Evolutionary conservation across 805 yeast genomes (phyloP).

Genomic region (Candida orba): DNA sequence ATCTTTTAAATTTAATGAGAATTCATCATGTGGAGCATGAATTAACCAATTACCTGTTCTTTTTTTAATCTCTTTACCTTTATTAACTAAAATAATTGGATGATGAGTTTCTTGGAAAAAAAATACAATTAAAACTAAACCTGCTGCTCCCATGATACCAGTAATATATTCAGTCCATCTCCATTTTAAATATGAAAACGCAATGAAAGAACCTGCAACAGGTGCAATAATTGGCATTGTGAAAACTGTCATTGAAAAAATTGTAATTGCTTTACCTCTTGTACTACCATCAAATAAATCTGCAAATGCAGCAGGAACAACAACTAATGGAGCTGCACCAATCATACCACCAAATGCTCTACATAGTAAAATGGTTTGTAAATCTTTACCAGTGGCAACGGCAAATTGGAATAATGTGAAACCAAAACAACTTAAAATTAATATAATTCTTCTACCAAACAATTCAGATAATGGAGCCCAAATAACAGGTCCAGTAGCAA

Average conservation of each 20-base stretch:
- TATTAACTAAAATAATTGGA: slow-evolving; percentile 53
- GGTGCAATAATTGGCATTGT: slow-evolving; percentile 82
- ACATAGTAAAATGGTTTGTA: slow-evolving; percentile 70
- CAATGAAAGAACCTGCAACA: slow-evolving; percentile 64
- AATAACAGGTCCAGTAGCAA: slow-evolving; percentile 84
- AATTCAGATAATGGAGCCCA: slow-evolving; percentile 89
- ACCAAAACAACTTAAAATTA: slow-evolving; percentile 50
- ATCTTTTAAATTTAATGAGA: slow-evolving; percentile 47
- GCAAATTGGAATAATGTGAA: slow-evolving; percentile 60
- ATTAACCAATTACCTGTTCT: slow-evolving; percentile 79
- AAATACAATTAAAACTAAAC: slow-evolving; percentile 32
- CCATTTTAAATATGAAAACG: slow-evolving; percentile 63
- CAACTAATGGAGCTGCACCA: slow-evolving; percentile 82
- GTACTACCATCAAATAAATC: slow-evolving; percentile 61
- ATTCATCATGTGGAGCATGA: slow-evolving; percentile 68
- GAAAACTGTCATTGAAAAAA: slow-evolving; percentile 69
- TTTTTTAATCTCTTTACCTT: slow-evolving; percentile 56
- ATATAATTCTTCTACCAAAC: slow-evolving; percentile 60
- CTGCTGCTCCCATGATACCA: slow-evolving; percentile 50
- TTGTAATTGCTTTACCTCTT: slow-evolving; percentile 71
- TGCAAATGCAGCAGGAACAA: slow-evolving; percentile 81
- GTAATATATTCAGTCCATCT: slow-evolving; percentile 74
- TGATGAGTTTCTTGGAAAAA: slow-evolving; percentile 64
- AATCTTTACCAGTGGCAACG: slow-evolving; percentile 67
- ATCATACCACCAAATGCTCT: slow-evolving; percentile 75